A percentile compares a stretch with the other conserved stretches of the same genome.
These are phyloP conservation scores for Hypseocharis bilobata DNA, from an alignment of 441 rosid genomes.

Conservation along the genomic window DNA sequence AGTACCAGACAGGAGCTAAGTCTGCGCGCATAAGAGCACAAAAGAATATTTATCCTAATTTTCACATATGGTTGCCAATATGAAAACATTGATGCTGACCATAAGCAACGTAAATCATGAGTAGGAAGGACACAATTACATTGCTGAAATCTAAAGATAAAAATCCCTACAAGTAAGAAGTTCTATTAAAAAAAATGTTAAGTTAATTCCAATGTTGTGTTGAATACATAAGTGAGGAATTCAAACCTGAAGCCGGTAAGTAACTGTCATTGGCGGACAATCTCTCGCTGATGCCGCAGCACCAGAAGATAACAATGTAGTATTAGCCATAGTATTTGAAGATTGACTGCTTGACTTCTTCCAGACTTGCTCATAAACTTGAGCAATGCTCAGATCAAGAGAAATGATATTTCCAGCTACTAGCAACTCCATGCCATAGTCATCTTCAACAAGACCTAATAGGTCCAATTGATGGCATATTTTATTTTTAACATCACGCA, in stretches of 20 bases:
- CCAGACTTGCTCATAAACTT: slow-evolving; percentile 99
- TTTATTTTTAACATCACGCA: slow-evolving; percentile 99
- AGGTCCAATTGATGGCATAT: slow-evolving; percentile 95
- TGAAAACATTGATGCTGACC: background rate
- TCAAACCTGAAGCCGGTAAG: slow-evolving; percentile 98
- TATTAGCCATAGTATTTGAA: slow-evolving; percentile 50
- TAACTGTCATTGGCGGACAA: slow-evolving; percentile 92
- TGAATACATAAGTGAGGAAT: background rate
- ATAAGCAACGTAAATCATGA: background rate
- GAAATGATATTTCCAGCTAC: slow-evolving; percentile 99
- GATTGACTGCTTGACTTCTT: slow-evolving; percentile 85
- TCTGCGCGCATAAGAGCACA: no score
- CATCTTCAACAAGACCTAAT: slow-evolving; percentile 88
- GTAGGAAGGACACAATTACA: background rate
- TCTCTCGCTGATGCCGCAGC: slow-evolving; percentile 62
- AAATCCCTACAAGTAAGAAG: no score
- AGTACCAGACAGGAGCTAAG: no score
- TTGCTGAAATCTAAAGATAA: no score
- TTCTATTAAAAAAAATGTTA: background rate
- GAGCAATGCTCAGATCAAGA: slow-evolving; percentile 95
- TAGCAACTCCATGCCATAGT: slow-evolving; percentile 94
- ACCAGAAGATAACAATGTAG: slow-evolving; percentile 60
- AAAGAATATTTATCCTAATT: background rate
- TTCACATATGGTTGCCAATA: background rate
- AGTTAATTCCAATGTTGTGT: no score